Percentiles rank a stretch among this genome's conserved stretches.
phyloP scores from a whole-genome alignment of 129 eudicot species.

The Pseudognaphalium luteoalbum region DNA sequence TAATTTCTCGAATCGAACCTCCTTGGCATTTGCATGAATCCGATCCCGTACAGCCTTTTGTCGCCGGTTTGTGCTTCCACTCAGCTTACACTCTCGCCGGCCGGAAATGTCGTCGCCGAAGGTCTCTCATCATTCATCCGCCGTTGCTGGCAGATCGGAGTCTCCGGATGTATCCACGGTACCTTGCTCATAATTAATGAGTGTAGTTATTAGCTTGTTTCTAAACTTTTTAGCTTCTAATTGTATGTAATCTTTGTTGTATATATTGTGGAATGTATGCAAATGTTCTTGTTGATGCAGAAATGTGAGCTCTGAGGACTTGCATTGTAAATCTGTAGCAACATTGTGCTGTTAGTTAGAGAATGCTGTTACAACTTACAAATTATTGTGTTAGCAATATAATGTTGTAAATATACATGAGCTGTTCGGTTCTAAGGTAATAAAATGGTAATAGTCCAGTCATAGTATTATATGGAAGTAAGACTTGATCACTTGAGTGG shows the following conservation, averaged over 20 bases:
- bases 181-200: not conserved
- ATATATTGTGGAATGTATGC: not conserved
- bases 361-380: slow-evolving; percentile 11
- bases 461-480: not conserved
- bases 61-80: slow-evolving; percentile 42
- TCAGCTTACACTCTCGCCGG: slow-evolving; percentile 29
- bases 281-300: not conserved
- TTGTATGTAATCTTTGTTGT: not conserved
- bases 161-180: slow-evolving; percentile 46
- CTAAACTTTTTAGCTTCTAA: not conserved
- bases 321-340: slow-evolving; percentile 17
- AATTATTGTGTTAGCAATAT: slow-evolving; percentile 6
- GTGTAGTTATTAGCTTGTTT: not conserved
- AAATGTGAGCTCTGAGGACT: not conserved
- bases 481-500: not conserved
- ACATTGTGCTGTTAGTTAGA: slow-evolving; percentile 24
- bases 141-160: slow-evolving; percentile 46
- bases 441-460: slow-evolving; percentile 9
- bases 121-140: slow-evolving; percentile 37
- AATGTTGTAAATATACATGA: not conserved
- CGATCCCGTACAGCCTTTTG: slow-evolving; percentile 40
- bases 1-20: slow-evolving; percentile 15
- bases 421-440: not conserved
- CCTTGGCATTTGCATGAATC: slow-evolving; percentile 47
- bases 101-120: slow-evolving; percentile 67